A percentile compares a stretch with the other conserved stretches of the same genome.
These are phyloP conservation scores for Hevea brasiliensis DNA, from an alignment of 345 rosid genomes.

Conservation along the genomic window DNA sequence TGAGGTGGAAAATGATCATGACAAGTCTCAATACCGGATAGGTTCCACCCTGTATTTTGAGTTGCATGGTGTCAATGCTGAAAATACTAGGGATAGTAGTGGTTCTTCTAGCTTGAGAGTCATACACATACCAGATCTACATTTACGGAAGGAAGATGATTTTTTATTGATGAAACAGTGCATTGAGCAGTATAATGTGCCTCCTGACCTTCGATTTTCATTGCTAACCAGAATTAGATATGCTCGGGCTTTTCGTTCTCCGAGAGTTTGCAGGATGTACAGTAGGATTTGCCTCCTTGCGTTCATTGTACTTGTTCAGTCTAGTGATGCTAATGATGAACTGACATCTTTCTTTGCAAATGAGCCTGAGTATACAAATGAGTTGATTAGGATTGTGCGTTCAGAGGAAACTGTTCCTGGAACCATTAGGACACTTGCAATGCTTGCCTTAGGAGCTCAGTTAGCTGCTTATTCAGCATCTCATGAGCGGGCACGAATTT, in stretches of 20 bases:
- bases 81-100: constrained; percentile 39
- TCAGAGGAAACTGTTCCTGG: constrained; percentile 87
- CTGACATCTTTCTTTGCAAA: constrained; percentile 84
- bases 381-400: constrained; percentile 82
- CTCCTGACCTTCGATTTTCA: constrained; percentile 76
- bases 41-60: constrained; percentile 92
- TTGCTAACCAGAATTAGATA: constrained; percentile 88
- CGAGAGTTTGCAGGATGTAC: constrained; percentile 81
- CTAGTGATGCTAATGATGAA: constrained; percentile 90
- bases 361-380: constrained; percentile 97
- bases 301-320: constrained; percentile 90
- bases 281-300: constrained; percentile 95
- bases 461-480: constrained; percentile 92
- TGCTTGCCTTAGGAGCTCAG: constrained; percentile 95
- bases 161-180: constrained; percentile 71
- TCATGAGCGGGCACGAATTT: constrained; percentile 86
- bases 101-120: constrained; percentile 51
- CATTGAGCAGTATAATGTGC: constrained; percentile 71
- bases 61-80: constrained; percentile 61
- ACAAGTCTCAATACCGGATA: constrained; percentile 64
- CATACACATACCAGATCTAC: constrained; percentile 76
- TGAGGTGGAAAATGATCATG: constrained; percentile 53
- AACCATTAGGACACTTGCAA: constrained; percentile 80
- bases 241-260: constrained; percentile 85
- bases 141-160: constrained; percentile 84